Percentiles rank a stretch among this genome's conserved stretches.
phyloP scores from a whole-genome alignment of 306 rosid species.

The Macrotyloma uniflorum region DNA sequence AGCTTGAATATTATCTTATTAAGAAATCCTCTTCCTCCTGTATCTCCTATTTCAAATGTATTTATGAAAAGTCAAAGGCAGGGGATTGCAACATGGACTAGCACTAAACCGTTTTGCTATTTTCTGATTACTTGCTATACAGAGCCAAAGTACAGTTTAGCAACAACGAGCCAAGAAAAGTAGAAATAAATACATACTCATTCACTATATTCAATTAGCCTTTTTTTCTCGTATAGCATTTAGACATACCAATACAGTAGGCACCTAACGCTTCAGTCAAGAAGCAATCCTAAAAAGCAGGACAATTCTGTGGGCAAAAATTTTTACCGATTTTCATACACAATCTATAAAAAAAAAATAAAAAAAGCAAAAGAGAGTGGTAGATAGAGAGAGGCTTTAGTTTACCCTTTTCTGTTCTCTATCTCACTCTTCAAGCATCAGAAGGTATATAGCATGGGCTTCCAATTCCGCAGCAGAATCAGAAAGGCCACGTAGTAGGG shows the following conservation, averaged over 20 bases:
- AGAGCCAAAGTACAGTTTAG: constrained; percentile 4
- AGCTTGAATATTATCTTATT: background rate
- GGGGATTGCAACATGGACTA: constrained; percentile 12
- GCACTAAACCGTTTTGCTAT: constrained; percentile 24
- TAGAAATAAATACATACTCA: constrained; percentile 31
- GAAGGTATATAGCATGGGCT: constrained; percentile 13
- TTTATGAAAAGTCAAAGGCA: constrained; percentile 25
- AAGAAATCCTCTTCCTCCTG: constrained; percentile 3
- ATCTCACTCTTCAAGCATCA: constrained; percentile 7
- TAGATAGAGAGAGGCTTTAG: background rate
- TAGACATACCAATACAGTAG: constrained; percentile 34
- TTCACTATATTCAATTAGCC: constrained; percentile 45
- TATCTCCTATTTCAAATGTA: constrained; percentile 25
- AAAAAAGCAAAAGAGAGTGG: background rate
- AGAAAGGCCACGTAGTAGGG: constrained; percentile 36
- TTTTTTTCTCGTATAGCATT: constrained; percentile 42
- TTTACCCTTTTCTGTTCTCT: constrained; percentile 45
- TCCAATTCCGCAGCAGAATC: constrained; percentile 14
- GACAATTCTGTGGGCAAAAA: constrained; percentile 23
- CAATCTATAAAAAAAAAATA: constrained; percentile 4
- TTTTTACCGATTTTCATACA: constrained; percentile 47
- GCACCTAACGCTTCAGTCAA: constrained; percentile 43
- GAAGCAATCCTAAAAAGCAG: constrained; percentile 43
- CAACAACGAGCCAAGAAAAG: constrained; percentile 3
- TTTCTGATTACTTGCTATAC: constrained; percentile 7